Percentiles rank a stretch among this genome's conserved stretches.
These are phyloP conservation scores for Gossypium lobatum DNA, from an alignment of 441 rosid species.

Conservation along the genomic window DNA sequence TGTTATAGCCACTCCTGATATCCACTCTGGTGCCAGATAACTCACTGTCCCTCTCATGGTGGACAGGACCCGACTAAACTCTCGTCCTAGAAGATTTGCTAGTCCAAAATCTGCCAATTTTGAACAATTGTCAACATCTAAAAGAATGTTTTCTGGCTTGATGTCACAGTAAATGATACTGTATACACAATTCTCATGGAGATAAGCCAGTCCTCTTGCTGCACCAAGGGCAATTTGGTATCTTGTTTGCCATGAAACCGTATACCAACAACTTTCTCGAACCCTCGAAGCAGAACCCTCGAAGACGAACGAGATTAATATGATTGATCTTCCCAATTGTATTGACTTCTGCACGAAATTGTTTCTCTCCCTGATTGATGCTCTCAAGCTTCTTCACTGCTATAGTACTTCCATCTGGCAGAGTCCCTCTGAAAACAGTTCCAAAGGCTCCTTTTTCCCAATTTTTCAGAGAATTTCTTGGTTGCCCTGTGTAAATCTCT, in stretches of 20 bases:
- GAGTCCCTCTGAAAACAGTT: conserved; percentile 60
- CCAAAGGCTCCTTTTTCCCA: no score
- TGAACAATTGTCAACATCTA: conserved; percentile 21
- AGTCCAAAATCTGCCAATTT: conserved; percentile 69
- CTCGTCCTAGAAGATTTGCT: conserved; percentile 27
- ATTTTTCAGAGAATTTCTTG: conserved; percentile 51
- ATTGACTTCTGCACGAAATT: conserved; percentile 61
- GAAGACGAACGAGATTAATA: conserved; percentile 63
- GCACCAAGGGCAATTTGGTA: conserved; percentile 24
- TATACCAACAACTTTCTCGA: conserved; percentile 48
- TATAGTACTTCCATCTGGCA: conserved; percentile 42
- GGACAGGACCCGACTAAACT: conserved; percentile 65
- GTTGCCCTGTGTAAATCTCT: conserved; percentile 56
- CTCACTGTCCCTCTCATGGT: conserved; percentile 77
- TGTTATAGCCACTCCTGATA: conserved; percentile 69
- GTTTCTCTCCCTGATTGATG: conserved; percentile 61
- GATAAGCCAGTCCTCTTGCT: conserved; percentile 25
- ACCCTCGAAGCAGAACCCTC: conserved; percentile 64
- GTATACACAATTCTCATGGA: conserved; percentile 50
- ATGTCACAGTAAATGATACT: conserved; percentile 48
- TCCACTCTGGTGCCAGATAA: conserved; percentile 78
- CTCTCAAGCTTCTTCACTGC: conserved; percentile 71
- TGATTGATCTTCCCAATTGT: conserved; percentile 57
- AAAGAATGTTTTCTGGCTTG: conserved; percentile 38
- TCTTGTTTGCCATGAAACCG: conserved; percentile 48